These are phyloP conservation scores for Allomyces arbusculus DNA, from an alignment of 192 early-diverging fungal genomes.

Conservation along the genomic window DNA sequence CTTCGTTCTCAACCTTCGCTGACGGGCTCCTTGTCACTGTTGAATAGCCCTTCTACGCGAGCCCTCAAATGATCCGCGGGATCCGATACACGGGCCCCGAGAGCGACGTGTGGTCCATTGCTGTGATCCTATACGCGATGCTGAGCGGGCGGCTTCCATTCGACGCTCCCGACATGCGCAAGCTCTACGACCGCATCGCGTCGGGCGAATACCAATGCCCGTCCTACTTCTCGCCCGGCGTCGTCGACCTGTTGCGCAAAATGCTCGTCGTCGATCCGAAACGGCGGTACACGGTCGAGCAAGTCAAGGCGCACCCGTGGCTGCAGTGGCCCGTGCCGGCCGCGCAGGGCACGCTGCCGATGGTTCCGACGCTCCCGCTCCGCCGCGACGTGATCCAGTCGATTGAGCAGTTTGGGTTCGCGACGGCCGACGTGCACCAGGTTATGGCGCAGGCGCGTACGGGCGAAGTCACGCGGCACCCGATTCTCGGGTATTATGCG, in stretches of 20 bases:
- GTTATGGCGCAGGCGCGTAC: no score
- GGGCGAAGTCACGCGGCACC: no score
- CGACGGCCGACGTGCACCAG: no score
- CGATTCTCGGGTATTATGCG: no score
- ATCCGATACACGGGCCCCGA: conserved; percentile 35
- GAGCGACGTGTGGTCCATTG: conserved; percentile 36
- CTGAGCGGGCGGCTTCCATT: conserved; percentile 37
- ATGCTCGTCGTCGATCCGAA: conserved; percentile 28
- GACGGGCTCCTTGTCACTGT: not conserved
- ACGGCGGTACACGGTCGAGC: conserved; percentile 30
- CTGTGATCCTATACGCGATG: conserved; percentile 37
- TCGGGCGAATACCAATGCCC: conserved; percentile 29
- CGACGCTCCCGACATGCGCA: conserved; percentile 28
- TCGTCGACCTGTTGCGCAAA: conserved; percentile 20
- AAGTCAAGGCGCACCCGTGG: conserved; percentile 33
- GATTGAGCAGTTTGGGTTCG: no score
- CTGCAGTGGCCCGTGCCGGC: conserved; percentile 13
- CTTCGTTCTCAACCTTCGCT: conserved; percentile 1
- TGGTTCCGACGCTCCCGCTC: no score
- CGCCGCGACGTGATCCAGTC: no score
- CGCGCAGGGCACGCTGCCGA: not conserved
- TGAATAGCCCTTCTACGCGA: conserved; percentile 30
- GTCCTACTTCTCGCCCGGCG: conserved; percentile 13
- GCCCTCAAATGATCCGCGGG: conserved; percentile 41
- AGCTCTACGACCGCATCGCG: conserved; percentile 38